phyloP scores from a whole-genome alignment of 2,329 filamentous ascomycete genomes.

The Hirsutella rhossiliensis region DNA sequence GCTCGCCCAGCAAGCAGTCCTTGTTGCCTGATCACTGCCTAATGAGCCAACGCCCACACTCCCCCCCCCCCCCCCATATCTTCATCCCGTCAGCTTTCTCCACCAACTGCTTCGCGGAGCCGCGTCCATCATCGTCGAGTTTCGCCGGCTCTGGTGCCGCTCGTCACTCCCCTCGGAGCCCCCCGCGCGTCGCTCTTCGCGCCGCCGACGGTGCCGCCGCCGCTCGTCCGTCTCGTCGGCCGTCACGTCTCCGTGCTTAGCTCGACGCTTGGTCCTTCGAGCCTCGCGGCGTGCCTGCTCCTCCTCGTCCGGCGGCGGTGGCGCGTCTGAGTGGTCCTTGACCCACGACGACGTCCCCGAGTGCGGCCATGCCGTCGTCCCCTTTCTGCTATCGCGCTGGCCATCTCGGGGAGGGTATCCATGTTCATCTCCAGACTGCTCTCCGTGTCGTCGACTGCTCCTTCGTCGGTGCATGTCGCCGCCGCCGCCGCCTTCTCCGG shows the following conservation, averaged over 20 bases:
- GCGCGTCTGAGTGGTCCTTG: conserved; percentile 50
- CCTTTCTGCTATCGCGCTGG: conserved; percentile 21
- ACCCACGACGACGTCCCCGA: conserved; percentile 56
- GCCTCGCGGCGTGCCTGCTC: conserved; percentile 38
- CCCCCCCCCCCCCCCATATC: too few species aligned
- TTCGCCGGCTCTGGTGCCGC: conserved; percentile 27
- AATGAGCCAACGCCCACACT: not conserved
- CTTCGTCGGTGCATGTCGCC: conserved; percentile 18
- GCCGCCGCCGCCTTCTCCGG: conserved; percentile 20
- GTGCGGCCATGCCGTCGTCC: conserved; percentile 44
- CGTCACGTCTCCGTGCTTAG: conserved; percentile 28
- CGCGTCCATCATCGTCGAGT: conserved; percentile 29
- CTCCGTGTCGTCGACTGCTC: conserved; percentile 27
- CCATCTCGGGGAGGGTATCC: conserved; percentile 28
- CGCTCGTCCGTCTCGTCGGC: conserved; percentile 32
- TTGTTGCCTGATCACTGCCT: not conserved
- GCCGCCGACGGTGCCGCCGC: conserved; percentile 27
- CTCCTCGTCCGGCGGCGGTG: conserved; percentile 42
- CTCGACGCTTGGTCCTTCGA: conserved; percentile 31
- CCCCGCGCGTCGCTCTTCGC: conserved; percentile 23
- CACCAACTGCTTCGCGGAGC: conserved; percentile 46
- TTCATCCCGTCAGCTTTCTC: conserved; percentile 39
- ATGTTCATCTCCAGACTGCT: conserved; percentile 31
- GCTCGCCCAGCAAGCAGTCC: not conserved
- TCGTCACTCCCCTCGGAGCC: conserved; percentile 33